Base-by-base conservation (phyloP, 1,284 basidiomycete genomes). In the Singerocomus inundabilis region DNA sequence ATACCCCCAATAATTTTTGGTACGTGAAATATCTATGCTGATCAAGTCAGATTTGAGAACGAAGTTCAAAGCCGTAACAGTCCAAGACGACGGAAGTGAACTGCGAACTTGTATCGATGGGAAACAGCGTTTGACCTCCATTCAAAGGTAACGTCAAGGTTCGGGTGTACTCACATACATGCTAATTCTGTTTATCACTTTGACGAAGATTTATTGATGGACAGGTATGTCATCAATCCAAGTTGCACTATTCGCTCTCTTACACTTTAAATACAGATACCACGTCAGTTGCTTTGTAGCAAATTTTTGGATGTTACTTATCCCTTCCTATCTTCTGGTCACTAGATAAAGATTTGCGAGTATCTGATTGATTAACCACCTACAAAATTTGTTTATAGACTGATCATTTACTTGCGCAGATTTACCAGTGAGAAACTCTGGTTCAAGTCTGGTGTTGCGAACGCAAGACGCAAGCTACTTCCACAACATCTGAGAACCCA, bases 1-100 rank as follows among this genome's bases (percentile, higher is more conserved):
- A 72, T 81, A 12, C 80, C 78, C 10, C 77, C 78, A 0, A 67
- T 81, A 42, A 77, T 80, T 12, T 80, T 80, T 48, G 71, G 76
- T 77, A 48, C 29, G 73, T 56, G 4, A 39, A 9, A 30, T 32
- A n/a, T 3, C 5, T 33, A 2, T 16, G 11, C 7, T 28, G 7
- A 30, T 40, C 6, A 8, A 15, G 16, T 35, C 43, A 40, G 9
- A 28, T 37, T 30, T 50, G 11, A 31, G 13, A 29, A 40, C 21
- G 16, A 24, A 18, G 21, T 15, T 2, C 35, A 31, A 13, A 62
- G 57, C 49, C 25, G 64, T 68, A 31, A 62, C 49, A 15, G 33
- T 49, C 15, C 52, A 56, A 44, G 69, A 75, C 1, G 75, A 78
- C 44, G 78, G 78, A 9, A 66, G 65, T 12, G 76, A 79, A 52